Conservation (phyloP, 169 alveolate species). For the Eimeria maxima region DNA sequence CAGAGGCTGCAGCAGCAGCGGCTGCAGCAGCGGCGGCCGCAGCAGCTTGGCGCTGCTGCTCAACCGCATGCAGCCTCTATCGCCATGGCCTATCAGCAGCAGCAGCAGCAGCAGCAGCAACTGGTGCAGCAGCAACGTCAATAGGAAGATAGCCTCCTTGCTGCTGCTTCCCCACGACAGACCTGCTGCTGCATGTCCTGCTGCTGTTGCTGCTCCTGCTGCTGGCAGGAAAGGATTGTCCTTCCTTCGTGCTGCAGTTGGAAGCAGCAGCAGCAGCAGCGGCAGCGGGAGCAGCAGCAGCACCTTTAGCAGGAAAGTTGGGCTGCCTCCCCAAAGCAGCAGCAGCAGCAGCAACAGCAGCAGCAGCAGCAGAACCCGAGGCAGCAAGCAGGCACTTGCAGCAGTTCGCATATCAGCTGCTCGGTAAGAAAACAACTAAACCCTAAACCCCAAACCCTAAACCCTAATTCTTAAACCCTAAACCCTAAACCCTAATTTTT, state of each 20-base stretch:
- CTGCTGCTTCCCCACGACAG: not conserved
- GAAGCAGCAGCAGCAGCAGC: constrained; percentile 43
- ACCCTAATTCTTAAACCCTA: not conserved
- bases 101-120: constrained; percentile 35
- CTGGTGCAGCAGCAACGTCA: not conserved
- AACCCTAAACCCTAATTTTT: not conserved
- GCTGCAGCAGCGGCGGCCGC: not conserved
- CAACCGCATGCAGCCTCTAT: not conserved
- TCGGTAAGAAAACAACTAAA: not conserved
- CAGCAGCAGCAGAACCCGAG: not conserved
- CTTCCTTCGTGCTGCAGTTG: not conserved
- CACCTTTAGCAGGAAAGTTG: not conserved
- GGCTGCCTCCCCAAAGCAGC: not conserved
- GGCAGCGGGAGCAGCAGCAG: not conserved
- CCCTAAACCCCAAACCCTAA: not conserved
- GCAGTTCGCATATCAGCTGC: not conserved
- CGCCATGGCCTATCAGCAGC: not conserved
- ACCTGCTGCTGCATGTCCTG: not conserved
- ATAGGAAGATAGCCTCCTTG: not conserved
- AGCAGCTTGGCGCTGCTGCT: not conserved
- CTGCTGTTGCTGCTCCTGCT: constrained; percentile 27
- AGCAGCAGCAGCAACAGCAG: constrained; percentile 22
- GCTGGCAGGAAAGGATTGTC: not conserved
- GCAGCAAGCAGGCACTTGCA: constrained; percentile 27
- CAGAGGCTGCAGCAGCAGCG: not conserved